Percentiles rank a stretch among this genome's conserved stretches.
Conservation (phyloP, 2,329 filamentous ascomycete species). For the Paracamarosporium sp. region DNA sequence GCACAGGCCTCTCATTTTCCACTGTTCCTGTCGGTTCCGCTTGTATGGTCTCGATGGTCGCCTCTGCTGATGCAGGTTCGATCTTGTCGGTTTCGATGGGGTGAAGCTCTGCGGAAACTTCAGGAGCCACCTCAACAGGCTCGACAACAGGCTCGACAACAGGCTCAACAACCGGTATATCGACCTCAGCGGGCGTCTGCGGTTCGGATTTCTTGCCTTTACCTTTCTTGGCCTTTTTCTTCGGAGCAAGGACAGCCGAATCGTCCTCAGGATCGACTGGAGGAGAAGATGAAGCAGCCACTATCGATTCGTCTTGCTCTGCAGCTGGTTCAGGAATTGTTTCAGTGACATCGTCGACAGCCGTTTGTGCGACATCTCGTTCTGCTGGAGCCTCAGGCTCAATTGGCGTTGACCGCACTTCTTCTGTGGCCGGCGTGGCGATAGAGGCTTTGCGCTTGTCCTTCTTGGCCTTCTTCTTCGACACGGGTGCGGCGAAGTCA, state of each 20-base stretch:
- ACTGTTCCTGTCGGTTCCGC: conserved; percentile 2
- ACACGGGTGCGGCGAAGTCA: conserved; percentile 10
- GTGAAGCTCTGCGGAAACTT: conserved; percentile 4
- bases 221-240: conserved; percentile 25
- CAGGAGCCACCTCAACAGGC: neutral
- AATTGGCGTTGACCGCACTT: neutral
- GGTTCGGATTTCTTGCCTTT: conserved; percentile 28
- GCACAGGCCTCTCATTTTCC: conserved; percentile 19
- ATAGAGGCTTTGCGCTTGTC: conserved; percentile 19
- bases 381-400: neutral
- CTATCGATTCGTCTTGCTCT: neutral
- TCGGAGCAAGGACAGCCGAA: conserved; percentile 11
- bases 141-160: neutral
- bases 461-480: conserved; percentile 31
- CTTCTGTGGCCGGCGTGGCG: neutral
- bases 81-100: conserved; percentile 7
- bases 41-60: neutral
- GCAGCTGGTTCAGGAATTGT: neutral
- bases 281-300: neutral
- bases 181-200: conserved; percentile 13
- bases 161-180: conserved; percentile 5
- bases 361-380: neutral
- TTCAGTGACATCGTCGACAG: neutral
- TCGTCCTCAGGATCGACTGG: conserved; percentile 6
- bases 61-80: conserved; percentile 4